phyloP scores from a whole-genome alignment of 2,329 filamentous ascomycete species.

The Ampelomyces quisqualis region DNA sequence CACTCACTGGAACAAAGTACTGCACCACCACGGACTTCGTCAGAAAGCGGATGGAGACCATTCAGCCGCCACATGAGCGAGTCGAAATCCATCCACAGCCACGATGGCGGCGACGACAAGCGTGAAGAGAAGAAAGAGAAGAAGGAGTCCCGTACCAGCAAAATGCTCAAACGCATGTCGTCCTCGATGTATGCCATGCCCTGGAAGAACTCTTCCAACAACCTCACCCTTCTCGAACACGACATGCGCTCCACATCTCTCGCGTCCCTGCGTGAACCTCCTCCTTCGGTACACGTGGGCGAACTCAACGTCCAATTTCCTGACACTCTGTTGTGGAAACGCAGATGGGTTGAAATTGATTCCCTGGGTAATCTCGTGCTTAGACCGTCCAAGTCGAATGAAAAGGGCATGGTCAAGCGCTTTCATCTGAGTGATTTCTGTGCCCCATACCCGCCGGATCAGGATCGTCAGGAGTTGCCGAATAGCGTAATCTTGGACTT shows the following conservation, averaged over 20 bases:
- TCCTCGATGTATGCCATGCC: conserved; percentile 56
- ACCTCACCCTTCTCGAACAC: conserved; percentile 45
- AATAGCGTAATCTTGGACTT: conserved; percentile 74
- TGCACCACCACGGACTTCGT: conserved; percentile 40
- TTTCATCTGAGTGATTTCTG: conserved; percentile 87
- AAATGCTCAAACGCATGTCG: conserved; percentile 68
- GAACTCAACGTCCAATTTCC: conserved; percentile 98
- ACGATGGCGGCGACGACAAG: conserved; percentile 45
- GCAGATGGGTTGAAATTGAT: conserved; percentile 83
- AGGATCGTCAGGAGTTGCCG: conserved; percentile 88
- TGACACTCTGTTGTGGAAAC: conserved; percentile 94
- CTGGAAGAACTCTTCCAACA: conserved; percentile 50
- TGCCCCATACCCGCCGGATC: conserved; percentile 76
- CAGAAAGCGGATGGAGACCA: conserved; percentile 43
- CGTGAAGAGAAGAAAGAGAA: conserved; percentile 51
- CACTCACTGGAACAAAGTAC: conserved; percentile 34
- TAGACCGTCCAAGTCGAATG: conserved; percentile 65
- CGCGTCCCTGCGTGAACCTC: conserved; percentile 44
- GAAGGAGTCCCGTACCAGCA: conserved; percentile 59
- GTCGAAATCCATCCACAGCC: conserved; percentile 33
- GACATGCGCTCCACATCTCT: conserved; percentile 30
- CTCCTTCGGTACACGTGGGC: conserved; percentile 69
- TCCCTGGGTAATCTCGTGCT: conserved; percentile 80
- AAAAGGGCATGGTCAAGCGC: conserved; percentile 67
- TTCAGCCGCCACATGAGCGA: conserved; percentile 44